A percentile compares a stretch with the other conserved stretches of the same genome.
phyloP scores from a whole-genome alignment of 768 basidiomycete genomes.

The Boletus bicolor region DNA sequence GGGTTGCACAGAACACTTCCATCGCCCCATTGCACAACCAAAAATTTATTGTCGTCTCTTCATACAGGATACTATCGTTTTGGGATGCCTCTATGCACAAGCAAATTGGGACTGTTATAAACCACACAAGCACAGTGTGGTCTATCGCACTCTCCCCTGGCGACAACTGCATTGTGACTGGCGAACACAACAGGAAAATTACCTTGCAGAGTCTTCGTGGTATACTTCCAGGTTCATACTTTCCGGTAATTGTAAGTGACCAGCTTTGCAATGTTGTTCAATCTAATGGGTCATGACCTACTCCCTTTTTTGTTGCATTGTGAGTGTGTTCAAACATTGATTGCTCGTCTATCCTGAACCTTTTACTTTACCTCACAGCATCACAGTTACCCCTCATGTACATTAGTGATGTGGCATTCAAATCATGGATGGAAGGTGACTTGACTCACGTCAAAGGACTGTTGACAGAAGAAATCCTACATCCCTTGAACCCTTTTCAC shows the following conservation, averaged over 20 bases:
- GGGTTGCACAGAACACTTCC: accelerated
- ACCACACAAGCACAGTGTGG: background rate
- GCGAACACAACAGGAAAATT: background rate
- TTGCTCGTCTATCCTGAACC: background rate
- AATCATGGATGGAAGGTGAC: background rate
- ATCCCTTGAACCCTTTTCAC: background rate
- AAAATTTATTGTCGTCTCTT: background rate
- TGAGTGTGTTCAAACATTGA: background rate
- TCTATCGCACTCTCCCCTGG: background rate
- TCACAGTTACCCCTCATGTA: background rate
- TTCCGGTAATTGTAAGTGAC: background rate
- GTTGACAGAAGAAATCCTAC: background rate
- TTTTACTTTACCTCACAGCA: background rate
- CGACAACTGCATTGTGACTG: background rate
- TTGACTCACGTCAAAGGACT: background rate
- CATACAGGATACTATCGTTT: background rate
- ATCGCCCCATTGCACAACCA: background rate
- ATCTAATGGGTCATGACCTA: background rate
- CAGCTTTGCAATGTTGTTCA: accelerated
- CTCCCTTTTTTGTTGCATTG: background rate
- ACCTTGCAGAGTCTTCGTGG: background rate
- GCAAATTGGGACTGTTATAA: background rate
- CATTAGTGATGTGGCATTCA: background rate
- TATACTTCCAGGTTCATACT: background rate
- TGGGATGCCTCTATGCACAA: background rate